Evolutionary conservation across 139 green algal species (phyloP), one percentile per base, ranked within the genome.

Genomic region (Pleodorina starrii): DNA sequence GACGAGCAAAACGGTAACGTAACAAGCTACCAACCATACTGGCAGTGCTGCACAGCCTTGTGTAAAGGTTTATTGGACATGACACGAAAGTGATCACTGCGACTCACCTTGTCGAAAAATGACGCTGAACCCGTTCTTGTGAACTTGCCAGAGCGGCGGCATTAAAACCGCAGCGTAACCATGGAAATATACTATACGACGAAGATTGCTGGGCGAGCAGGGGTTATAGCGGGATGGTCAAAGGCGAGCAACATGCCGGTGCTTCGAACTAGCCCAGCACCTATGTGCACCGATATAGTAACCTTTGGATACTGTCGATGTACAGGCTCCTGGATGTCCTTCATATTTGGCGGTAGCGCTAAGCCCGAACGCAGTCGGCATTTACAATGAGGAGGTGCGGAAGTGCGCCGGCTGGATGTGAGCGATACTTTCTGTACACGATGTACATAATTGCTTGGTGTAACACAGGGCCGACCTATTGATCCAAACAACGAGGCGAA

Each of bases 171-270:
- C 42, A 36, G 10, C 25, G 12, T 51, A 14, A 82, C 23, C 27
- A 93, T 91, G 91, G 91, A 93, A 74, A 93, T 93, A 35, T 93
- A 93, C 36, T 93, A 93, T 60, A 91, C 87, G 19, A 87, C 81
- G 25, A 85, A 89, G 50, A 90, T 93, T 40, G 48, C 80, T 29
- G 84, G 80, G n/a, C 73, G 76, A 32, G 89, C 88, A 35, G 87
- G 91, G 3, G 36, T 59, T 11, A 84, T 83, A 9, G 91, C 91
- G 1, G 77, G 51, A 44, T 93, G 91, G 91, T 91, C 86, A 82
- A 90, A 93, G 87, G 91, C 91, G 43, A 69, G 78, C 36, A 77
- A 81, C 27, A 80, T 77, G 38, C n/a, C 11, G 29, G 6, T 23
- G 68, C n/a, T 68, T 69, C 50, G 59, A 72, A 27, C 5, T 40